These are phyloP conservation scores for Harringtonia aguacate DNA, from an alignment of 2,329 filamentous ascomycete species.

Conservation along the genomic window DNA sequence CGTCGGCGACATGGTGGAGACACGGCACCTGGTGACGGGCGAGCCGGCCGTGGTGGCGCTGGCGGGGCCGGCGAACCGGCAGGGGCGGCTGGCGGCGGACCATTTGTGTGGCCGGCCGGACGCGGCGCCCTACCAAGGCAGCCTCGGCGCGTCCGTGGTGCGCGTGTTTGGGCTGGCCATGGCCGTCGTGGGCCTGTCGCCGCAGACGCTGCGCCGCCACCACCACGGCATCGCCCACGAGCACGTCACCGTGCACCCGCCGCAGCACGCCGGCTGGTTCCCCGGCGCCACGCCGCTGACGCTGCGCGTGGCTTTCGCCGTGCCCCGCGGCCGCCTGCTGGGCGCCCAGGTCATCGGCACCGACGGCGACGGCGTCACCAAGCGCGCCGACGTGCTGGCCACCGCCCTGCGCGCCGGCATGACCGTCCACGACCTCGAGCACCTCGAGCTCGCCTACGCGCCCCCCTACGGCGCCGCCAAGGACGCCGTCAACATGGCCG, in stretches of 20 bases:
- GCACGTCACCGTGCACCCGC: slow-evolving; percentile 17
- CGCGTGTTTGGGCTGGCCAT: slow-evolving; percentile 14
- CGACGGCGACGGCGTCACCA: slow-evolving; percentile 10
- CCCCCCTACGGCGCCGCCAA: slow-evolving; percentile 13
- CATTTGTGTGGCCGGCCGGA: slow-evolving; percentile 13
- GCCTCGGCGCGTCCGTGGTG: slow-evolving; percentile 14
- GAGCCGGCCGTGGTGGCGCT: slow-evolving; percentile 11
- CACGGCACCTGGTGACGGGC: slow-evolving; percentile 11
- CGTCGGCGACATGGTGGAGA: slow-evolving; percentile 17
- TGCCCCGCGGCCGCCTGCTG: slow-evolving; percentile 11
- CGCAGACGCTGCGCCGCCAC: slow-evolving; percentile 4
- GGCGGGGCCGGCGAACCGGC: slow-evolving; percentile 17
- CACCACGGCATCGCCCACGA: slow-evolving; percentile 5
- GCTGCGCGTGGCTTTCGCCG: slow-evolving; percentile 13
- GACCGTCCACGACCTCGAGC: slow-evolving; percentile 16
- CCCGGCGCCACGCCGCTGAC: slow-evolving; percentile 13
- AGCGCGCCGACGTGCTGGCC: slow-evolving; percentile 16
- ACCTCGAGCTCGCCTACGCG: slow-evolving; percentile 17
- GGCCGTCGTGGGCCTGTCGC: slow-evolving; percentile 13
- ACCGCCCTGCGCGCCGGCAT: slow-evolving; percentile 15
- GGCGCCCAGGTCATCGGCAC: slow-evolving; percentile 14
- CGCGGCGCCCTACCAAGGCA: slow-evolving; percentile 11
- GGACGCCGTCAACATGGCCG: slow-evolving; percentile 16
- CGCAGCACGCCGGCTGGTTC: slow-evolving; percentile 16
- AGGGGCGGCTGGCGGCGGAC: slow-evolving; percentile 16